These are phyloP conservation scores for Boletus reticulatus DNA, from an alignment of 768 basidiomycete genomes.

Conservation along the genomic window DNA sequence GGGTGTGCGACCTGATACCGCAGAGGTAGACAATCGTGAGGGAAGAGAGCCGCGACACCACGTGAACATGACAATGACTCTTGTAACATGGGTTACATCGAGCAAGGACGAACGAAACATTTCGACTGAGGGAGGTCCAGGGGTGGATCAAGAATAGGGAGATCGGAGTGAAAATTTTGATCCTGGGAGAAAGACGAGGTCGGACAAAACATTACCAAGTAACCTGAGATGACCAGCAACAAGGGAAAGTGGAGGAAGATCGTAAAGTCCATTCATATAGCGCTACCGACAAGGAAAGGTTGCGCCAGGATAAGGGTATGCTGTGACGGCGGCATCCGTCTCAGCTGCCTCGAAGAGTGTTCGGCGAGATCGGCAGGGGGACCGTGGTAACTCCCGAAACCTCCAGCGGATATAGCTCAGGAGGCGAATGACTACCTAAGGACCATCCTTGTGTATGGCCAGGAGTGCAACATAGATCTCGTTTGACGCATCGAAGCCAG, in stretches of 20 bases:
- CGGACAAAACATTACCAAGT: not conserved
- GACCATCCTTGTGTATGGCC: not conserved
- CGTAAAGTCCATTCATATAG: not conserved
- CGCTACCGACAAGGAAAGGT: not conserved
- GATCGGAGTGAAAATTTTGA: too few species aligned
- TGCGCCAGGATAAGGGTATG: not conserved
- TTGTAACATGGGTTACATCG: too few species aligned
- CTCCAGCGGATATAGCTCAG: not conserved
- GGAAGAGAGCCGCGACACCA: too few species aligned
- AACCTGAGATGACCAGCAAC: not conserved
- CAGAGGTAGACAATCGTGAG: not conserved
- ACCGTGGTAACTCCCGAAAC: not conserved
- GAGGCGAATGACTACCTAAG: not conserved
- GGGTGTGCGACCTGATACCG: not conserved
- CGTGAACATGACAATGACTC: too few species aligned
- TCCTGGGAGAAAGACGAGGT: not conserved
- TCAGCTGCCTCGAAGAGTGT: not conserved
- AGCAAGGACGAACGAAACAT: too few species aligned
- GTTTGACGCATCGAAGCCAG: slow-evolving; percentile 11
- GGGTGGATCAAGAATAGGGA: too few species aligned
- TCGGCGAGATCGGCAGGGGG: not conserved
- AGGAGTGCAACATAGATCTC: not conserved
- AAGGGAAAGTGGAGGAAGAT: not conserved
- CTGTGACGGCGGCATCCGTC: not conserved
- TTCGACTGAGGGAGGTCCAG: too few species aligned